Percentiles rank a stretch among this genome's conserved stretches.
Conservation (phyloP, 441 rosid species). For the Brassica hybrid region DNA sequence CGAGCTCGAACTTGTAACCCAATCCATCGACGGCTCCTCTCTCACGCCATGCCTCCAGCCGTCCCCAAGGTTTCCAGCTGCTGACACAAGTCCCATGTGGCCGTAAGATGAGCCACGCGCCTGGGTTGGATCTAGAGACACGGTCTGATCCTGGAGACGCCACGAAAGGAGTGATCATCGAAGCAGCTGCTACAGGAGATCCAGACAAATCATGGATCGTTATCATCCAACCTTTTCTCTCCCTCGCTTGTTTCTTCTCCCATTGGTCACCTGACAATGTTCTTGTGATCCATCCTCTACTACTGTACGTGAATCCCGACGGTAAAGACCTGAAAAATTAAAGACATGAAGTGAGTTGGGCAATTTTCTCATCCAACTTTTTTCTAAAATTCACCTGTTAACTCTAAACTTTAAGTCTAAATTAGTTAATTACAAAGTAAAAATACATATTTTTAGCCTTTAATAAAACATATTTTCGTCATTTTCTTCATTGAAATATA, state of each 20-base stretch:
- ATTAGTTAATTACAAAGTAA: too few species aligned
- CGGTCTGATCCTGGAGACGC: conserved; percentile 88
- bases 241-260: conserved; percentile 63
- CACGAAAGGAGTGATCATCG: conserved; percentile 90
- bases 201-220: conserved; percentile 87
- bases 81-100: conserved; percentile 74
- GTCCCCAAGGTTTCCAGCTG: conserved; percentile 96
- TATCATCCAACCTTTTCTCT: conserved; percentile 92
- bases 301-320: conserved; percentile 54
- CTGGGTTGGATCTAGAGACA: conserved; percentile 87
- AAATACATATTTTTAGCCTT: too few species aligned
- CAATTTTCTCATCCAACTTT: too few species aligned
- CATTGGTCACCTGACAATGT: conserved; percentile 62
- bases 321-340: conserved; percentile 53
- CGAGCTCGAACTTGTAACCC: conserved; percentile 89
- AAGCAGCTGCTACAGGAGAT: conserved; percentile 89
- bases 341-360: neutral
- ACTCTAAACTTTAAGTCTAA: too few species aligned
- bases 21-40: conserved; percentile 77
- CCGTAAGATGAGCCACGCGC: conserved; percentile 88
- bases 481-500: too few species aligned
- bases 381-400: too few species aligned
- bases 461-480: too few species aligned
- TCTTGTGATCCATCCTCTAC: conserved; percentile 66
- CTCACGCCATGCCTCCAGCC: conserved; percentile 96